Conservation (phyloP, 129 eudicot genomes). For the Cynara cardunculus region DNA sequence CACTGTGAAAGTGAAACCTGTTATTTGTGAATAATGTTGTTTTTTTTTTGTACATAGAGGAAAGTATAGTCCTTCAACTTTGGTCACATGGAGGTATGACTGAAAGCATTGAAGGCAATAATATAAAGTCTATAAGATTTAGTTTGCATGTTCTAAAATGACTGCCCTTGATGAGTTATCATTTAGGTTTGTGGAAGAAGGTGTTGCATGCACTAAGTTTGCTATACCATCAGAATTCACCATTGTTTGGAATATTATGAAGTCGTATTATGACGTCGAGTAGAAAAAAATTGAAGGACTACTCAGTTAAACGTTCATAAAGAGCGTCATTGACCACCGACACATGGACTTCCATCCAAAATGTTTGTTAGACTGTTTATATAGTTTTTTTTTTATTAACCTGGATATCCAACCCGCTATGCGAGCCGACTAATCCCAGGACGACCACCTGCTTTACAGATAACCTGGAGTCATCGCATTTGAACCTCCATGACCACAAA, state of each 20-base stretch:
- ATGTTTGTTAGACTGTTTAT: too few relatives aligned
- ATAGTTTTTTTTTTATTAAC: too few relatives aligned
- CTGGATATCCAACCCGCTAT: too few relatives aligned
- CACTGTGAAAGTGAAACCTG: too few relatives aligned
- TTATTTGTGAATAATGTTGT: too few relatives aligned
- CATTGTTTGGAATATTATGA: neutral
- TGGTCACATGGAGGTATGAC: neutral
- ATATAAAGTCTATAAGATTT: neutral
- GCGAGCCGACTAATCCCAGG: too few relatives aligned
- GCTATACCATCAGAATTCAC: neutral
- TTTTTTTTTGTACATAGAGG: too few relatives aligned
- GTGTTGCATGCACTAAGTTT: neutral
- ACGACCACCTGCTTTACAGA: too few relatives aligned
- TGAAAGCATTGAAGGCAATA: neutral
- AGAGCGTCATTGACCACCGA: neutral
- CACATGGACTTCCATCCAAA: slow-evolving; percentile 1
- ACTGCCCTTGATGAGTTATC: neutral
- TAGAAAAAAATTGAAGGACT: neutral
- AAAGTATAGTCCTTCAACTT: too few relatives aligned
- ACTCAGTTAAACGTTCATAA: neutral
- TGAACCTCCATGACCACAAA: too few relatives aligned
- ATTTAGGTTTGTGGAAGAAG: neutral
- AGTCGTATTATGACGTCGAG: neutral
- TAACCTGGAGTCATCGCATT: too few relatives aligned
- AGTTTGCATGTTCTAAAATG: neutral